Evolutionary conservation across 73 alveolate species (phyloP).

Genomic region (Symbiodinium pilosum): DNA sequence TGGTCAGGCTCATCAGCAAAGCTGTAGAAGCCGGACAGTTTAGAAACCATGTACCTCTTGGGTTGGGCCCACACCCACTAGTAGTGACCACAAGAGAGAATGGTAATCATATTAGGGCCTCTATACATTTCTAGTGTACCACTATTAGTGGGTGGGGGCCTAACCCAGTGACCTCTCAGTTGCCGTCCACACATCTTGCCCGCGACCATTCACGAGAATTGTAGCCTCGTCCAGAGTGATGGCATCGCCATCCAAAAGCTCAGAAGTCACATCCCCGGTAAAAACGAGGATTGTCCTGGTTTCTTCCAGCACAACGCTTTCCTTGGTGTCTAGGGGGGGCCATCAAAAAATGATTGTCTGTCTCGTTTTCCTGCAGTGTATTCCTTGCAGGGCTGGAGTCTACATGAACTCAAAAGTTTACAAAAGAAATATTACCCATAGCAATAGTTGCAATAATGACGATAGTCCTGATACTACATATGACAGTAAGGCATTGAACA

Average conservation of each 20-base stretch:
- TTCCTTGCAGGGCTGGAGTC: not conserved
- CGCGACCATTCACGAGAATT: conserved; percentile 43
- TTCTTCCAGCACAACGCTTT: conserved; percentile 34
- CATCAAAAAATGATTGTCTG: not conserved
- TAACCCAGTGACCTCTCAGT: too few relatives aligned
- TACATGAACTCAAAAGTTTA: too few relatives aligned
- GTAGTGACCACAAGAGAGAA: conserved; percentile 30
- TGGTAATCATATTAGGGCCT: too few relatives aligned
- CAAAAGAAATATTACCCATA: too few relatives aligned
- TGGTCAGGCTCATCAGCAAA: conserved; percentile 71
- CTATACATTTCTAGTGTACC: too few relatives aligned
- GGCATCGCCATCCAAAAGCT: conserved; percentile 63
- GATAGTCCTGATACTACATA: too few relatives aligned
- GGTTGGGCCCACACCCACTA: conserved; percentile 27
- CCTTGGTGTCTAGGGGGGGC: not conserved
- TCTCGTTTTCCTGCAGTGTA: not conserved
- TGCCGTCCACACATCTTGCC: conserved; percentile 52
- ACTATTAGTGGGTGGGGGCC: too few relatives aligned
- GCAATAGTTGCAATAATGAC: too few relatives aligned
- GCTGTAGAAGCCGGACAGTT: conserved; percentile 41
- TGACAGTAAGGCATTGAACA: too few relatives aligned
- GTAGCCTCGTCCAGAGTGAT: conserved; percentile 77
- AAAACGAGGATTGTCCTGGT: conserved; percentile 26
- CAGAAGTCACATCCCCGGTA: conserved; percentile 44
- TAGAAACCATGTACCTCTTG: conserved; percentile 42